A percentile compares a stretch with the other conserved stretches of the same genome.
Evolutionary conservation across 140 eudicot species (phyloP).

Genomic region (Cichorium intybus): DNA sequence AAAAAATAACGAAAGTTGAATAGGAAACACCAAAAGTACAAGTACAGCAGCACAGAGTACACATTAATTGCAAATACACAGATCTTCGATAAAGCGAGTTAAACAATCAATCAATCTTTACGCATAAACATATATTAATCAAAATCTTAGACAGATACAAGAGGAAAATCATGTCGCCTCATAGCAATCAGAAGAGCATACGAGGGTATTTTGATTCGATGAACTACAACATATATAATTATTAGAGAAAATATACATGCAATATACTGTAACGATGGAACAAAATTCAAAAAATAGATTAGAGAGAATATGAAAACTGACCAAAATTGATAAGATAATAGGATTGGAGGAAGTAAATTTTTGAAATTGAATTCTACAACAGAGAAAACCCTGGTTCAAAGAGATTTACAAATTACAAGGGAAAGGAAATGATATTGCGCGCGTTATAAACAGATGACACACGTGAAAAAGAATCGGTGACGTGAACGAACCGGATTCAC

Average conservation of each 20-base stretch:
- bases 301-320: background rate
- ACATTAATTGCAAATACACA: background rate
- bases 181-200: slow-evolving; percentile 3
- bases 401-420: background rate
- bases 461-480: background rate
- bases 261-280: background rate
- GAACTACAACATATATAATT: background rate
- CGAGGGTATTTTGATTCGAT: background rate
- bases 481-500: background rate
- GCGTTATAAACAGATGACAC: background rate
- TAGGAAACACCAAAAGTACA: background rate
- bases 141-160: slow-evolving; percentile 11
- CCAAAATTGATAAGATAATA: background rate
- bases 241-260: slow-evolving; percentile 8
- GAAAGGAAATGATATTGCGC: background rate
- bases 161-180: background rate
- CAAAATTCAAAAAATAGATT: background rate
- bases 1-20: background rate
- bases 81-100: background rate
- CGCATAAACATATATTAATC: background rate
- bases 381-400: slow-evolving; percentile 8
- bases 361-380: slow-evolving; percentile 10
- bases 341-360: background rate
- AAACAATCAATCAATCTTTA: slow-evolving; percentile 1
- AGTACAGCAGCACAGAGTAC: background rate